These are phyloP conservation scores for Fusarium palustre DNA, from an alignment of 2,329 filamentous ascomycete species.

Conservation along the genomic window DNA sequence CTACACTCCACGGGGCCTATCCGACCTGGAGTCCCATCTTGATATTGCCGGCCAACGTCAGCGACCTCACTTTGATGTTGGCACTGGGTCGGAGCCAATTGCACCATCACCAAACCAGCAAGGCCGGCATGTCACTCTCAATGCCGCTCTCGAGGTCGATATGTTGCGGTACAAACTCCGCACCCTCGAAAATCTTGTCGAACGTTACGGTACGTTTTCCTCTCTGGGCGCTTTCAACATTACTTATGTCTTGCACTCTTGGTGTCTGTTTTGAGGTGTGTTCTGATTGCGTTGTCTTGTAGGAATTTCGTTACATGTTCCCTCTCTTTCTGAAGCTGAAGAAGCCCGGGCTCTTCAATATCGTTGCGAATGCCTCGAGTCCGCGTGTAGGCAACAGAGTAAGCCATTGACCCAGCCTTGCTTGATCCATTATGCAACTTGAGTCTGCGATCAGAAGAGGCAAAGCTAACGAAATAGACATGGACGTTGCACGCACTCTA, in stretches of 20 bases:
- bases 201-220: conserved; percentile 60
- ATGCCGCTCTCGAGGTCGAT: conserved; percentile 62
- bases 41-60: conserved; percentile 50
- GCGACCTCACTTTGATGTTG: conserved; percentile 63
- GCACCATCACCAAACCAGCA: conserved; percentile 61
- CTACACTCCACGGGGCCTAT: conserved; percentile 49
- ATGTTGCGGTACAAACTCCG: conserved; percentile 68
- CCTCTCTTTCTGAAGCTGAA: conserved; percentile 65
- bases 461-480: conserved; percentile 45
- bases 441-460: background rate
- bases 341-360: conserved; percentile 69
- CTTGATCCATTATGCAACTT: background rate
- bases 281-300: conserved; percentile 34
- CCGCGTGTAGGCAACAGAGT: conserved; percentile 58
- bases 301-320: conserved; percentile 52
- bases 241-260: conserved; percentile 12
- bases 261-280: conserved; percentile 5
- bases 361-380: conserved; percentile 69
- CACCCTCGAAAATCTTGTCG: conserved; percentile 61
- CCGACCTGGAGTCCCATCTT: conserved; percentile 49
- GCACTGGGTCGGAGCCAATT: conserved; percentile 64
- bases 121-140: conserved; percentile 60
- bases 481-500: conserved; percentile 51
- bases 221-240: conserved; percentile 23
- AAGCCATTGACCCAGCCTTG: conserved; percentile 24